Percentiles rank a stretch among this genome's conserved stretches.
phyloP scores from a whole-genome alignment of 108 stramenopile species.

The Cyclotella cryptica region DNA sequence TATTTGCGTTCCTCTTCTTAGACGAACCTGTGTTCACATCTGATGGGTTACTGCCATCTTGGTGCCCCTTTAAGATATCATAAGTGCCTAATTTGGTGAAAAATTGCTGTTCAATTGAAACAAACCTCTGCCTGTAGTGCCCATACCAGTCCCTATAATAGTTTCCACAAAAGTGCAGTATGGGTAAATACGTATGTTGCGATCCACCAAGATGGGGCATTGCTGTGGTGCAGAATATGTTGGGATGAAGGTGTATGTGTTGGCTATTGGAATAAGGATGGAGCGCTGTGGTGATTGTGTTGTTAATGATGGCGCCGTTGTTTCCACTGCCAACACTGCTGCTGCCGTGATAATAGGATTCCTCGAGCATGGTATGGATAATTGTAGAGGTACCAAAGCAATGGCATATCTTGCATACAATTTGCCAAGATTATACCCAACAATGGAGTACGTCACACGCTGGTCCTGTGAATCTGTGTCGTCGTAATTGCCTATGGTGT shows the following conservation, averaged over 20 bases:
- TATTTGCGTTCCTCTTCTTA: too few species aligned
- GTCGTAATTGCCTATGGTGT: too few species aligned
- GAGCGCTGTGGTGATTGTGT: constrained; percentile 1
- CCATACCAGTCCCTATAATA: constrained; percentile 68
- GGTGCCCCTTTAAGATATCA: too few species aligned
- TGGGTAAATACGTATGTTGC: constrained; percentile 75
- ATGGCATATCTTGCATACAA: constrained; percentile 85
- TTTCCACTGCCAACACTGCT: too few species aligned
- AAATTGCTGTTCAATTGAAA: constrained; percentile 52
- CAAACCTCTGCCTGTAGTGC: constrained; percentile 68
- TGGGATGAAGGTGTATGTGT: constrained; percentile 57
- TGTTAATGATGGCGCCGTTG: background rate
- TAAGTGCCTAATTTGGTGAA: too few species aligned
- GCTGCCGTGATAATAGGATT: background rate
- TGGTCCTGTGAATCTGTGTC: constrained; percentile 1
- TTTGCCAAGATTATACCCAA: constrained; percentile 88
- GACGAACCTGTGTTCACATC: too few species aligned
- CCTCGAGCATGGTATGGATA: constrained; percentile 47
- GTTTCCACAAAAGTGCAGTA: constrained; percentile 77
- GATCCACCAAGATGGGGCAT: constrained; percentile 86
- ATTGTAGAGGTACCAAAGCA: constrained; percentile 51
- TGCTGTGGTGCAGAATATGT: constrained; percentile 88
- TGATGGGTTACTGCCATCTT: too few species aligned
- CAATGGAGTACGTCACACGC: constrained; percentile 75
- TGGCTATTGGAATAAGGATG: background rate